These are phyloP conservation scores for Globisporangium mamillatum DNA, from an alignment of 352 stramenopile genomes.

Conservation along the genomic window DNA sequence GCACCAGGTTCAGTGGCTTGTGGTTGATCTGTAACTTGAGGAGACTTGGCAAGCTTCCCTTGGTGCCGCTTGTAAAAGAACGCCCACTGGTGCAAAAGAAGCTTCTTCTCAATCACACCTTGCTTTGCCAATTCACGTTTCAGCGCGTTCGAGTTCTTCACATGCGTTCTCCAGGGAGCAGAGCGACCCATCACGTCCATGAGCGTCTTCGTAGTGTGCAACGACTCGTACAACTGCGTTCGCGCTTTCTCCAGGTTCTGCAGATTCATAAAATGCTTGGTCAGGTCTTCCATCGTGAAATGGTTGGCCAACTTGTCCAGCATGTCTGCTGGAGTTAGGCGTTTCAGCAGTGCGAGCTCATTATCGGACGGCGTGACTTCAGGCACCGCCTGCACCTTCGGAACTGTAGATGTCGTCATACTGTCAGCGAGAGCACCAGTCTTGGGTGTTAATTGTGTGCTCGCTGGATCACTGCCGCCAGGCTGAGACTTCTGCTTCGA, in stretches of 20 bases:
- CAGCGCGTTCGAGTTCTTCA: slow-evolving; percentile 61
- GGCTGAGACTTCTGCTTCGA: neutral
- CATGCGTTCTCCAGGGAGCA: slow-evolving; percentile 55
- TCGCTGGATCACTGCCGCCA: neutral
- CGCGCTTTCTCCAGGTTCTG: slow-evolving; percentile 27
- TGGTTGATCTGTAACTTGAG: neutral
- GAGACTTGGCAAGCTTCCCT: slow-evolving; percentile 11
- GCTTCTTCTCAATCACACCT: slow-evolving; percentile 44
- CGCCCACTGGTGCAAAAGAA: slow-evolving; percentile 63
- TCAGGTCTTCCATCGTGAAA: slow-evolving; percentile 34
- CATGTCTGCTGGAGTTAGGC: slow-evolving; percentile 45
- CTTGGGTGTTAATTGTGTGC: neutral
- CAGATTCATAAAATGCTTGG: slow-evolving; percentile 28
- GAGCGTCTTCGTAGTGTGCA: slow-evolving; percentile 41
- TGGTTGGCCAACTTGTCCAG: slow-evolving; percentile 33
- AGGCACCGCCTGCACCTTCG: neutral
- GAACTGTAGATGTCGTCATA: neutral
- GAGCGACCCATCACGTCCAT: slow-evolving; percentile 59
- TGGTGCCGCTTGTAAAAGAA: slow-evolving; percentile 50
- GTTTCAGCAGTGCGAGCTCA: slow-evolving; percentile 33
- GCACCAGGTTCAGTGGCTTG: neutral
- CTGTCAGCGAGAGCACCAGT: neutral
- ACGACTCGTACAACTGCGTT: slow-evolving; percentile 42
- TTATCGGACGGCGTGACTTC: slow-evolving; percentile 7
- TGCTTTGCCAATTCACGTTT: slow-evolving; percentile 59